Base-by-base conservation (phyloP, 306 rosid genomes). In the Quercus wislizeni region DNA sequence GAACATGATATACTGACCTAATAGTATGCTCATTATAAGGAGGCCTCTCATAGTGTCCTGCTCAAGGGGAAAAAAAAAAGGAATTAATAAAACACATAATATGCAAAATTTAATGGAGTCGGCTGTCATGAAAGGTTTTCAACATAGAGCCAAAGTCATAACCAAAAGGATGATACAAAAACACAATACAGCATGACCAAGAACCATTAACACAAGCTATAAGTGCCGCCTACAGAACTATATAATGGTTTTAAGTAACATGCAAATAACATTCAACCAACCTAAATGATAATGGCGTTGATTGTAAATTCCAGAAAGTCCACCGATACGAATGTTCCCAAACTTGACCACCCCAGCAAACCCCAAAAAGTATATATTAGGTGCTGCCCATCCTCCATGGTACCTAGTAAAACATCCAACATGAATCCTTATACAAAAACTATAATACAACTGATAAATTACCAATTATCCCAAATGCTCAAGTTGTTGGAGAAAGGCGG, bases 371-470 rank as follows among this genome's bases (percentile, higher is more conserved):
- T 86, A 95, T 6, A 95, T 93, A 81, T 93, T 91, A 79, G 99
- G 99, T 13, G 99, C 99, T 80, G 89, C 97, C 96, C 94, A 93
- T 75, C 98, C 99, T 83, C 99, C 99, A 85, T 91, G 90, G 78
- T 90, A 95, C 85, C 99, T 94, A 72, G n/a, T 35, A 52, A 21
- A 74, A 74, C 15, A 52, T 69, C 59, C 64, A 78, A 33, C 56
- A 51, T 19, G 20, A 68, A 68, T n/a, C 20, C 69, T 28, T 63
- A 63, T 20, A 28, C 33, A 63, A 15, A 49, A 49, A 49, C 54
- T 10, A 49, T 10, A 49, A 49, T 3, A 12, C 54, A 49, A 12
- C 54, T 41, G 1, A 41, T 9, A 8, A 41, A 41, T 41, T 41
- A 8, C 46, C 46, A 41, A 41, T 7, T 41, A 41, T 41, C 12